phyloP scores from a whole-genome alignment of 441 rosid species.

The Adansonia madagascariensis region DNA sequence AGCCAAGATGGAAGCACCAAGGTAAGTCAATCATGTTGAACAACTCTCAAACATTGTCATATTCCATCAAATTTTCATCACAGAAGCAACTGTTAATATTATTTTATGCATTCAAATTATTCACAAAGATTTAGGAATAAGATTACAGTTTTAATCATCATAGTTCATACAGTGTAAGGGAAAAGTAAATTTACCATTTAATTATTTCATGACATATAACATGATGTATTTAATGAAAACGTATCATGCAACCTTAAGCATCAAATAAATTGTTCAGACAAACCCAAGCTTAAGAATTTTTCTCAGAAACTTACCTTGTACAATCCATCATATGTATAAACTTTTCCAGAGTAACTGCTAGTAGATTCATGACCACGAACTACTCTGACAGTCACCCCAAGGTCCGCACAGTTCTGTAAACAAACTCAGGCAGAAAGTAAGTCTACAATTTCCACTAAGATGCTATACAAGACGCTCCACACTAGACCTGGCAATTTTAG shows the following conservation, averaged over 20 bases:
- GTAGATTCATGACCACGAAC: conserved; percentile 70
- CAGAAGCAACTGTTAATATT: neutral
- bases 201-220: conserved; percentile 13
- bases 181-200: conserved; percentile 7
- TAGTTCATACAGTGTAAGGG: neutral
- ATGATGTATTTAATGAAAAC: conserved; percentile 1
- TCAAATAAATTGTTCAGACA: conserved; percentile 8
- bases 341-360: conserved; percentile 66
- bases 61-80: neutral
- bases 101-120: conserved; percentile 5
- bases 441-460: conserved; percentile 1
- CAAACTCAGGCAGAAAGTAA: conserved; percentile 23
- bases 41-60: neutral
- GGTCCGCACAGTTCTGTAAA: conserved; percentile 66
- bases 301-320: conserved; percentile 55
- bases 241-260: conserved; percentile 12
- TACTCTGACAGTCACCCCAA: conserved; percentile 73
- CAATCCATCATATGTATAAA: conserved; percentile 87
- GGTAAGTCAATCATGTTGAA: conserved; percentile 8
- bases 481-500: too few relatives aligned
- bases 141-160: neutral
- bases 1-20: neutral
- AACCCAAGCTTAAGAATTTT: neutral
- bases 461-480: neutral
- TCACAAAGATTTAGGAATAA: neutral